These are phyloP conservation scores for Elasticomyces elasticus DNA, from an alignment of 495 filamentous ascomycete species.

Conservation along the genomic window DNA sequence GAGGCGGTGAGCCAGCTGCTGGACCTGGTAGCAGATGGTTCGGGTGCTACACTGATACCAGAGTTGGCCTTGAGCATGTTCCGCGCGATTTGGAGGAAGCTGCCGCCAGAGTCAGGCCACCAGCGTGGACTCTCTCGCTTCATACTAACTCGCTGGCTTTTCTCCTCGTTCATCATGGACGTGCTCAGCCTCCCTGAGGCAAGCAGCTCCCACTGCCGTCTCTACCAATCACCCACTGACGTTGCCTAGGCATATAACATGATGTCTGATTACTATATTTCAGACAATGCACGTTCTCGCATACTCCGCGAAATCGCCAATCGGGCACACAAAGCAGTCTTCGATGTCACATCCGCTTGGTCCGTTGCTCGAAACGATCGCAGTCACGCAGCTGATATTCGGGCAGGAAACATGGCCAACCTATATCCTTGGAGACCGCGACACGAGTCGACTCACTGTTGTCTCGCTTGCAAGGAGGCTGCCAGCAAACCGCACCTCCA, in stretches of 20 bases:
- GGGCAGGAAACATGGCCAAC: slow-evolving; percentile 45
- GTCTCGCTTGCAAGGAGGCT: neutral
- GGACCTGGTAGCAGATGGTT: slow-evolving; percentile 66
- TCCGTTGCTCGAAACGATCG: slow-evolving; percentile 19
- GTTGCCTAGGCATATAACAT: slow-evolving; percentile 61
- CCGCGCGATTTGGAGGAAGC: slow-evolving; percentile 66
- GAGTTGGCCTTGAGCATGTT: slow-evolving; percentile 72
- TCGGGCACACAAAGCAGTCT: slow-evolving; percentile 63
- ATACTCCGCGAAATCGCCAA: slow-evolving; percentile 76
- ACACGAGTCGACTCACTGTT: slow-evolving; percentile 6
- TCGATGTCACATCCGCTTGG: slow-evolving; percentile 47
- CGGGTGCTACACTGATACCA: slow-evolving; percentile 70
- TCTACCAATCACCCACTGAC: slow-evolving; percentile 23
- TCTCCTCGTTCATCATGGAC: slow-evolving; percentile 73
- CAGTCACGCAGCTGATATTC: neutral
- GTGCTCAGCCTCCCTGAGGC: slow-evolving; percentile 86
- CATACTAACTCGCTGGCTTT: slow-evolving; percentile 84
- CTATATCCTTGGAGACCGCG: neutral
- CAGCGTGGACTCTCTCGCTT: slow-evolving; percentile 65
- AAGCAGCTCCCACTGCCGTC: slow-evolving; percentile 24
- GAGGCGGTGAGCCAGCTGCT: slow-evolving; percentile 74
- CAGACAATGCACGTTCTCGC: slow-evolving; percentile 76
- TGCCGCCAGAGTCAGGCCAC: slow-evolving; percentile 59
- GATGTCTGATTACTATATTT: slow-evolving; percentile 83
- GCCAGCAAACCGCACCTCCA: neutral